phyloP scores from a whole-genome alignment of 306 rosid genomes.

The Rosa lucieae region DNA sequence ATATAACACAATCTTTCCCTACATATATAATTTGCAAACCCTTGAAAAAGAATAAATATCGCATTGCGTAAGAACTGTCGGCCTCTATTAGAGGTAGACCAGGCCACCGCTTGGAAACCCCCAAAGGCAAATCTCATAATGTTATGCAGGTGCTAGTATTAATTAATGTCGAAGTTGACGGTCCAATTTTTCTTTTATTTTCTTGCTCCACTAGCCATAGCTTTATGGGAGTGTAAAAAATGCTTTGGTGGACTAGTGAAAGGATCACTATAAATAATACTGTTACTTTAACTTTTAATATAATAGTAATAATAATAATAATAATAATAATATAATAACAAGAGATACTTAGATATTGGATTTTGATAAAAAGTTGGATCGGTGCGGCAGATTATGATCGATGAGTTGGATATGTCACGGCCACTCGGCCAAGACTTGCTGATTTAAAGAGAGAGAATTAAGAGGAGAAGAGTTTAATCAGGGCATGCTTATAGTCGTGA shows the following conservation, averaged over 20 bases:
- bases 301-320: too few relatives aligned
- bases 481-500: not conserved
- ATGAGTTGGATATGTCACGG: not conserved
- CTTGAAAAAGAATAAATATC: not conserved
- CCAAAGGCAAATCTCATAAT: not conserved
- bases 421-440: too few relatives aligned
- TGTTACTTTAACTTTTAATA: not conserved
- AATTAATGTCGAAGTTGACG: not conserved
- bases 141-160: not conserved
- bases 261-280: not conserved
- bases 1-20: not conserved
- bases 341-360: not conserved
- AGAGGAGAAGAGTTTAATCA: too few relatives aligned
- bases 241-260: not conserved
- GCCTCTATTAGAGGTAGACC: constrained; percentile 9
- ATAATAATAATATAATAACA: too few relatives aligned
- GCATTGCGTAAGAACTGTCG: not conserved
- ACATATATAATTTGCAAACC: not conserved
- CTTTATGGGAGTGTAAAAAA: not conserved
- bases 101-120: not conserved
- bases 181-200: not conserved
- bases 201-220: not conserved
- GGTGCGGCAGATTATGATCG: not conserved
- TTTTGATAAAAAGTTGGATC: not conserved
- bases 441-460: too few relatives aligned